phyloP scores from a whole-genome alignment of 768 basidiomycete species.

The Rhizopogon rudus region DNA sequence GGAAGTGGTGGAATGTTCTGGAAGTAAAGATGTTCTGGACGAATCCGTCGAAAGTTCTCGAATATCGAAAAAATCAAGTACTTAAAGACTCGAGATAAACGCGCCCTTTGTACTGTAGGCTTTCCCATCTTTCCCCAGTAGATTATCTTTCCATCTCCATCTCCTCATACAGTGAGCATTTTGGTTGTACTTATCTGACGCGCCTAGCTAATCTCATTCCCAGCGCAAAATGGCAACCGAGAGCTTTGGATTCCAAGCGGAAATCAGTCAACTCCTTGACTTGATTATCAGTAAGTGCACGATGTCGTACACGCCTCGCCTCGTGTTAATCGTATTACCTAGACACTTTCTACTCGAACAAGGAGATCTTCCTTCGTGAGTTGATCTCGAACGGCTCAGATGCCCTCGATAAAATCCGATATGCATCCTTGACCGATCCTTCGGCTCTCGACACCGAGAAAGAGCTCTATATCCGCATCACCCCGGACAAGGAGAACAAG shows the following conservation, averaged over 20 bases:
- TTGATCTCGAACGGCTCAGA: constrained; percentile 96
- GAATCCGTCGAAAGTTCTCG: constrained; percentile 39
- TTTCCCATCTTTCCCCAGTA: constrained; percentile 11
- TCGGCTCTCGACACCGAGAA: constrained; percentile 84
- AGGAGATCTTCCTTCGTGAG: constrained; percentile 99
- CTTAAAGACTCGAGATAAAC: constrained; percentile 28
- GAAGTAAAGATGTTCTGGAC: constrained; percentile 17
- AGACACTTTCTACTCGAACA: constrained; percentile 99
- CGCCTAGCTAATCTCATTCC: constrained; percentile 6
- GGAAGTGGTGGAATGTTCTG: constrained; percentile 28
- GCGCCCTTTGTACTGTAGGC: constrained; percentile 9
- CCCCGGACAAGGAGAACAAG: constrained; percentile 95
- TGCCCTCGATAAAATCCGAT: constrained; percentile 99
- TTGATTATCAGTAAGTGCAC: constrained; percentile 87
- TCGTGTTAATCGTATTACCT: constrained; percentile 2
- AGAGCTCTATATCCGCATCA: constrained; percentile 93
- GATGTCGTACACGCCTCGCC: not conserved
- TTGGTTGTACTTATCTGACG: not conserved
- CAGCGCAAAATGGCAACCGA: constrained; percentile 63
- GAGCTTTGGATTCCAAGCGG: constrained; percentile 96
- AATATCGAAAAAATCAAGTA: constrained; percentile 27
- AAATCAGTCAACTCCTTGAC: constrained; percentile 98
- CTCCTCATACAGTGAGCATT: constrained; percentile 12
- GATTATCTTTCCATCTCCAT: not conserved
- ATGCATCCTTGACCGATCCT: constrained; percentile 92